Evolutionary conservation across 768 basidiomycete species (phyloP).

Genomic region (Lyophyllum shimeji): DNA sequence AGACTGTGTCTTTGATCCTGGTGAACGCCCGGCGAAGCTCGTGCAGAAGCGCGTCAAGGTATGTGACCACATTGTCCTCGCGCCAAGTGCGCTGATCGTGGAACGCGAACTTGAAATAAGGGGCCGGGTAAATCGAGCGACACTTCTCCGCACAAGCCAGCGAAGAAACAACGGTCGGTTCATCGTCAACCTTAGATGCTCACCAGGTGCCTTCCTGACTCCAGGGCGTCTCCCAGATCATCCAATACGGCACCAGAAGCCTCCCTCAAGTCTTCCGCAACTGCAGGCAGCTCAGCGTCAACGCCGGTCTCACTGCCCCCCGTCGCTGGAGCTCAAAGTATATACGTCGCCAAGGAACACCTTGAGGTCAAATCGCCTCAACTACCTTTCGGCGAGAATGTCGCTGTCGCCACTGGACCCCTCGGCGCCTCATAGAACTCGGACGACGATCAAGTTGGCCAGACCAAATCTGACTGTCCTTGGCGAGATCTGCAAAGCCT

Average conservation of each 20-base stretch:
- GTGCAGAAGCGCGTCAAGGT: constrained; percentile 78
- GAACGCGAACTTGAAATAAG: constrained; percentile 36
- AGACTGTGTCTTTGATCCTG: constrained; percentile 79
- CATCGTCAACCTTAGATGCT: constrained; percentile 22
- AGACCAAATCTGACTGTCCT: constrained; percentile 9
- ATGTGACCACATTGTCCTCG: constrained; percentile 18
- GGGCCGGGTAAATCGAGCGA: constrained; percentile 60
- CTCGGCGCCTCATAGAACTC: constrained; percentile 38
- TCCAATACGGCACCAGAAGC: constrained; percentile 38
- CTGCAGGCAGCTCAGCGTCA: constrained; percentile 33
- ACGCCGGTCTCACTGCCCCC: constrained; percentile 27
- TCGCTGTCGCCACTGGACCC: constrained; percentile 48
- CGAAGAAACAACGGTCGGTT: constrained; percentile 80
- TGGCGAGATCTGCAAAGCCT: constrained; percentile 15
- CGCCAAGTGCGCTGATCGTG: constrained; percentile 9
- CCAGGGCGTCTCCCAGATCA: constrained; percentile 39
- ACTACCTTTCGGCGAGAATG: constrained; percentile 61
- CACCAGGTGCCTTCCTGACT: constrained; percentile 27
- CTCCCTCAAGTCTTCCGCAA: constrained; percentile 39
- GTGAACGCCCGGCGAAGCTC: constrained; percentile 72
- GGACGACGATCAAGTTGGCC: constrained; percentile 1
- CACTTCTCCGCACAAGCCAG: constrained; percentile 69
- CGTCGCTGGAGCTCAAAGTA: constrained; percentile 32
- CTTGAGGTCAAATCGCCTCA: constrained; percentile 57
- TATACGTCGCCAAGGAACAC: constrained; percentile 42